Conservation (phyloP, 2,329 filamentous ascomycete species). For the Zasmidium angulare region DNA sequence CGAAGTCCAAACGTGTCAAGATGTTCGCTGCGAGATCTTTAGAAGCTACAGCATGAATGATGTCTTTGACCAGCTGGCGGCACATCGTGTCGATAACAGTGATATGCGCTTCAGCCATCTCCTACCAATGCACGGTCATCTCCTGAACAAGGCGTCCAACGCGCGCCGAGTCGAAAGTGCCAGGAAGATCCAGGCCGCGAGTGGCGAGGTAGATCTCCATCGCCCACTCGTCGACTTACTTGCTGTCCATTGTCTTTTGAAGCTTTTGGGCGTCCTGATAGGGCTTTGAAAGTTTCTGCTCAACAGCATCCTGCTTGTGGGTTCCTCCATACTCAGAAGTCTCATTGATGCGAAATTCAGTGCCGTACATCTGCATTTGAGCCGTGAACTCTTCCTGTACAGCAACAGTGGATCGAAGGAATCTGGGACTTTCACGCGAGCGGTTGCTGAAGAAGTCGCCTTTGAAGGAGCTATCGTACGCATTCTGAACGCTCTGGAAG, state of each 20-base stretch:
- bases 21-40: conserved; percentile 39
- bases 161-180: conserved; percentile 60
- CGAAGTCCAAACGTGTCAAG: conserved; percentile 40
- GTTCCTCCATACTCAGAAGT: conserved; percentile 11
- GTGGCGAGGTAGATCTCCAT: conserved; percentile 57
- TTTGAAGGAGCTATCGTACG: conserved; percentile 54
- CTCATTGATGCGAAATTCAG: conserved; percentile 38
- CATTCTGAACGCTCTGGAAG: conserved; percentile 45
- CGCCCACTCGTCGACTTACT: conserved; percentile 51
- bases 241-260: conserved; percentile 30
- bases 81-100: conserved; percentile 36
- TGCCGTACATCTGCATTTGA: conserved; percentile 45
- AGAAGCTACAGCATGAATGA: conserved; percentile 34
- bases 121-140: conserved; percentile 57
- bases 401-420: conserved; percentile 57
- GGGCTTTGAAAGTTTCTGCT: conserved; percentile 10
- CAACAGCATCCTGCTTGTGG: conserved; percentile 18
- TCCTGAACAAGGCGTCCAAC: conserved; percentile 61
- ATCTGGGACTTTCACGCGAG: conserved; percentile 31
- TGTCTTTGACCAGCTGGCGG: conserved; percentile 37
- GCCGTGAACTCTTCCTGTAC: conserved; percentile 51
- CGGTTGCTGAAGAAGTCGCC: conserved; percentile 51
- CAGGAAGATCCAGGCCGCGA: conserved; percentile 59
- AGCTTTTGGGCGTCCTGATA: conserved; percentile 16
- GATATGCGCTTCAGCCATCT: conserved; percentile 40